Conservation (phyloP, 2,329 filamentous ascomycete species). For the Beauveria varroae region DNA sequence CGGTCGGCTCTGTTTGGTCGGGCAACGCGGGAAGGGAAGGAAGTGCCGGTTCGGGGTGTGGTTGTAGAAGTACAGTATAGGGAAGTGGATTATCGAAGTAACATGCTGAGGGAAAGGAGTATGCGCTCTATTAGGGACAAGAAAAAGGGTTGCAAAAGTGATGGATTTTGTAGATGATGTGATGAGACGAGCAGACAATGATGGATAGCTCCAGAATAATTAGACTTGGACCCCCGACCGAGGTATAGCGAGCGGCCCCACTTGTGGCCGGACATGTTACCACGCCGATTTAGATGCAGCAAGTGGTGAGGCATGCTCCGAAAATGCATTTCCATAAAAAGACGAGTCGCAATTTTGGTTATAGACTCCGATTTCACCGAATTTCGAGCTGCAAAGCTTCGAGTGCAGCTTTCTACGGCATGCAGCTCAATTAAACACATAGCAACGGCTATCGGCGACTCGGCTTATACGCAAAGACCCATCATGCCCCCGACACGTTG, state of each 20-base stretch:
- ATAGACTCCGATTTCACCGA: too few species aligned
- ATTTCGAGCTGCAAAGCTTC: too few species aligned
- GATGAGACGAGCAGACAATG: neutral
- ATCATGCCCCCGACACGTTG: too few species aligned
- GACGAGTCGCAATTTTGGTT: too few species aligned
- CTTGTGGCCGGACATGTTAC: neutral
- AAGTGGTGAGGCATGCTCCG: neutral
- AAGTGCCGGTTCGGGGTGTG: neutral
- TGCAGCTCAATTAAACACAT: too few species aligned
- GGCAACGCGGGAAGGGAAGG: too few species aligned
- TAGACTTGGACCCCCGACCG: neutral
- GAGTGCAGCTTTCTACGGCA: too few species aligned
- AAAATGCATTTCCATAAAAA: neutral
- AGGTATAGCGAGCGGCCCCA: constrained; percentile 8
- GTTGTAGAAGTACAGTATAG: neutral
- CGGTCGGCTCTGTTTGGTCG: neutral
- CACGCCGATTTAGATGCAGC: neutral
- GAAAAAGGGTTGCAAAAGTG: neutral
- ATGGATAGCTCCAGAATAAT: neutral
- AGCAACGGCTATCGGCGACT: too few species aligned
- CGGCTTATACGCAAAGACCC: too few species aligned
- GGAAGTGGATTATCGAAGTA: neutral
- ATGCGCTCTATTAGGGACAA: neutral
- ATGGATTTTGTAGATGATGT: neutral
- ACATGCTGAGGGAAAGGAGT: neutral